These are phyloP conservation scores for Chlorella sp. DNA, from an alignment of 139 green algal species.

Conservation along the genomic window DNA sequence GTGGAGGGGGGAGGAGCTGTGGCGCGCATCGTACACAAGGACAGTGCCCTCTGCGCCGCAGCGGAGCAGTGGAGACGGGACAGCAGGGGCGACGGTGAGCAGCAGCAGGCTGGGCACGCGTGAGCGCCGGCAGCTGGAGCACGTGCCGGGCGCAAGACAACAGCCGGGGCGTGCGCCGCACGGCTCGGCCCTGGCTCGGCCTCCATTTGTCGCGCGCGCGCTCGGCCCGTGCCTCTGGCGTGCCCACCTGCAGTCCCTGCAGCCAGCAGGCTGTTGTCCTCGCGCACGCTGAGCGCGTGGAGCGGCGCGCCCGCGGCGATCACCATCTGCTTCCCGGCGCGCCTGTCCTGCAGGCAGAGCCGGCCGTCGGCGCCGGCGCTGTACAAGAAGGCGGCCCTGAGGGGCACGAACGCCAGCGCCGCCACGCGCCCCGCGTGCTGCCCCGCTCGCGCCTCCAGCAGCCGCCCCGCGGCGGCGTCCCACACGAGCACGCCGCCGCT, in stretches of 20 bases:
- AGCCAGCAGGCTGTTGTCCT: constrained; percentile 28
- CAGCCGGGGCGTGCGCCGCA: neutral
- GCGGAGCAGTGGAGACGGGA: neutral
- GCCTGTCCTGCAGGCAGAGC: constrained; percentile 31
- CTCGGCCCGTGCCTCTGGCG: neutral
- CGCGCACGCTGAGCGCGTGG: constrained; percentile 21
- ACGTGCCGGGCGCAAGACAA: neutral
- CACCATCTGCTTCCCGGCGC: neutral
- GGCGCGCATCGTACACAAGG: constrained; percentile 32
- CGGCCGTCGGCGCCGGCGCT: constrained; percentile 11
- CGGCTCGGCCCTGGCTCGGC: neutral
- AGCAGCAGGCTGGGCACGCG: neutral
- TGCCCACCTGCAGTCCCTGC: constrained; percentile 26
- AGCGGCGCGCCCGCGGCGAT: neutral
- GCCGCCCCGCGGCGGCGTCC: constrained; percentile 14
- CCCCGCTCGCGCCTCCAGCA: constrained; percentile 6
- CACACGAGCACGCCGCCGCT: constrained; percentile 28
- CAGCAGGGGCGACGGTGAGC: neutral
- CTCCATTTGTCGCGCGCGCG: too few relatives aligned
- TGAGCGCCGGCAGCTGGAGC: neutral
- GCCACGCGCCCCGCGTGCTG: constrained; percentile 11
- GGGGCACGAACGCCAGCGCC: constrained; percentile 17
- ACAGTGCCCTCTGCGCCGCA: constrained; percentile 20
- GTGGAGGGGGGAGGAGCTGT: constrained; percentile 3
- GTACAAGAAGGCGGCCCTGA: neutral